Evolutionary conservation across 352 stramenopile genomes (phyloP), one percentile per base, ranked within the genome.

Genomic region (Globisporangium irregulare): DNA sequence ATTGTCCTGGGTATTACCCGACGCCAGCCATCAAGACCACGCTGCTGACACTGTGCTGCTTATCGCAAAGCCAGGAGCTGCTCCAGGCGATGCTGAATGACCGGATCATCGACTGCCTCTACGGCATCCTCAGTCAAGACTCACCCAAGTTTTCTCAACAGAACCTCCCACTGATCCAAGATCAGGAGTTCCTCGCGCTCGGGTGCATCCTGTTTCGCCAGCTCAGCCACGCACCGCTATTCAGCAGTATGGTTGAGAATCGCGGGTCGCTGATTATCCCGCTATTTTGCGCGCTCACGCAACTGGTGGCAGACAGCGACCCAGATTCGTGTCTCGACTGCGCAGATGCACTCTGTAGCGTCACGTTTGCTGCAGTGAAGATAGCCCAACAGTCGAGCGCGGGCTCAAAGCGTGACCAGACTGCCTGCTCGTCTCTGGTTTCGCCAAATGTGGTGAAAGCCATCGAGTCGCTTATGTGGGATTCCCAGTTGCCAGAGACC

Each of bases 131-230:
- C 1, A 63, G 51, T 1, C 29, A 66, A 25, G 62, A 57, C 5
- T 20, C 54, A 2, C 59, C 12, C 3, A 9, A 41, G 22, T 48
- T 48, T 24, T 36, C 29, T 10, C n/a, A 59, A 9, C 12, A 60
- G 24, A 67, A 57, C 20, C n/a, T 22, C 2, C 7, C 56, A 1
- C 20, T 58, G 22, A 57, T 77, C 12, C 7, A 46, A 0, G 75
- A 82, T 62, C 20, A 62, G 12, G 68, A 74, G 24, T 79, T 91
- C 41, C 56, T 90, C 1, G 70, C 80, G 1, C 73, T 94, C 0
- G 76, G 80, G 18, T 87, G 75, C 53, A 82, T 91, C 36, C 50
- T 92, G 1, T 71, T 90, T 10, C 84, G 86, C 7, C 80, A 91
- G 38, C 59, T 91, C 4, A 86, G 80, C 38, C 82, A 89, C 25